Base-by-base conservation (phyloP, 208 protist species). In the Naegleria fowleri region DNA sequence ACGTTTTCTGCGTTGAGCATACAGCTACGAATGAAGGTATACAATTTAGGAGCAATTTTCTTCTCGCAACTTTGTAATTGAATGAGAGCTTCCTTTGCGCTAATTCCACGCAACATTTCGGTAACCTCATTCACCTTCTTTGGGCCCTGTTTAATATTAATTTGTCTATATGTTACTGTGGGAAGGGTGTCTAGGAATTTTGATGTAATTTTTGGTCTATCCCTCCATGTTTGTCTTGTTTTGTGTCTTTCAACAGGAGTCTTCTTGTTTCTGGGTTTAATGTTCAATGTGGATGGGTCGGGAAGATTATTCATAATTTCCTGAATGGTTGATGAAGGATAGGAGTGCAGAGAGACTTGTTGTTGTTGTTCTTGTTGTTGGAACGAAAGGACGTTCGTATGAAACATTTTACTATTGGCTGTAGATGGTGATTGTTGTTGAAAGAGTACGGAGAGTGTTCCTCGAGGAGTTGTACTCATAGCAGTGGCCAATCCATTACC, bases 261-360 rank as follows among this genome's bases (percentile, higher is more conserved):
- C 38, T 86, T 86, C 16, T 48, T 86, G 13, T 43, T 48, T 86
- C 83, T 86, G 29, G 83, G 83, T 43, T 86, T 86, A 29, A 79
- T 79, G n/a, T 79, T 79, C 29, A 79, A 79, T 36, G 67, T 79
- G 2, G 67, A 79, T 79, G 67, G 67, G 25, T 79, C 67, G 9
- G 67, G 67, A 36, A 79, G 22, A 67, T 4, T 22, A 15, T 67
- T 67, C 55, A 67, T 67, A 67, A 67, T 67, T 67, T 67, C 55
- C 55, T 67, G 19, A 67, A 67, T 67, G 22, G 11, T 67, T 67
- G 55, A 67, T 67, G 55, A 67, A 29, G 55, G 22, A 67, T 29
- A 29, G 55, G 55, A 15, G 13, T 67, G 11, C 0, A 67, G 55
- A 1, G 55, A 67, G 11, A 67, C 55, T 67, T 67, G 55, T 19